Conservation (phyloP, 2,329 filamentous ascomycete species). For the Calonectria leucothoes region DNA sequence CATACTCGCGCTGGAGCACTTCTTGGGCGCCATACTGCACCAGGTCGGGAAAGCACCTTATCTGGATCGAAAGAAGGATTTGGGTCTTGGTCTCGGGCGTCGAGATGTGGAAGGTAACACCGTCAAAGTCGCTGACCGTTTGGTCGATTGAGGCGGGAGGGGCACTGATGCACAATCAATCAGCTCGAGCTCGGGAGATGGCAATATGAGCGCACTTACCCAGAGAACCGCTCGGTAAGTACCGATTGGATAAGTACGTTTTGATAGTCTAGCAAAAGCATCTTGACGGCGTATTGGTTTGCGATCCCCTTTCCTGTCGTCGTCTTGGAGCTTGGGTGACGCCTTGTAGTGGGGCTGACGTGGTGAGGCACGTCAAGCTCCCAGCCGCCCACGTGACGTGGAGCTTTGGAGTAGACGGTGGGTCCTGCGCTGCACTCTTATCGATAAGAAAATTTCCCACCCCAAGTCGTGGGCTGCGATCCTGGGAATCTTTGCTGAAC, state of each 20-base stretch:
- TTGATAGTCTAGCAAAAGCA: slow-evolving; percentile 98
- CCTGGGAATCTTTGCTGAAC: slow-evolving; percentile 28
- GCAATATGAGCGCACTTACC: slow-evolving; percentile 62
- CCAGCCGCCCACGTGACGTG: slow-evolving; percentile 48
- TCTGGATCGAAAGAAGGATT: slow-evolving; percentile 93
- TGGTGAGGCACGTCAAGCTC: slow-evolving; percentile 47
- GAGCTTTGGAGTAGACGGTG: slow-evolving; percentile 25
- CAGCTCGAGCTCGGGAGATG: slow-evolving; percentile 43
- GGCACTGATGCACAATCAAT: slow-evolving; percentile 70
- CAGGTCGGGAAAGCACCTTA: slow-evolving; percentile 94
- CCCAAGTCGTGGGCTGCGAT: slow-evolving; percentile 15
- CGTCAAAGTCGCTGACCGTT: slow-evolving; percentile 98
- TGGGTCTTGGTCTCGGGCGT: slow-evolving; percentile 94
- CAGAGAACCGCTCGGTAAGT: slow-evolving; percentile 92
- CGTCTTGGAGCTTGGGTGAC: slow-evolving; percentile 51
- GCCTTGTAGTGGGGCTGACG: slow-evolving; percentile 54
- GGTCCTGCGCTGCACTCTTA: slow-evolving; percentile 34
- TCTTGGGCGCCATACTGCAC: slow-evolving; percentile 92
- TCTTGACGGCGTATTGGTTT: slow-evolving; percentile 54
- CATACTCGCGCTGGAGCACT: slow-evolving; percentile 95
- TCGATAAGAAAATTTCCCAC: slow-evolving; percentile 56
- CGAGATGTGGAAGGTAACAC: slow-evolving; percentile 98
- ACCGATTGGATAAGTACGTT: slow-evolving; percentile 98
- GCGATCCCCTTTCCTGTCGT: slow-evolving; percentile 42
- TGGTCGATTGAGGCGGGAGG: slow-evolving; percentile 93